phyloP scores from a whole-genome alignment of 176 grass and related monocot genomes.

The Cenchrus purpureus region DNA sequence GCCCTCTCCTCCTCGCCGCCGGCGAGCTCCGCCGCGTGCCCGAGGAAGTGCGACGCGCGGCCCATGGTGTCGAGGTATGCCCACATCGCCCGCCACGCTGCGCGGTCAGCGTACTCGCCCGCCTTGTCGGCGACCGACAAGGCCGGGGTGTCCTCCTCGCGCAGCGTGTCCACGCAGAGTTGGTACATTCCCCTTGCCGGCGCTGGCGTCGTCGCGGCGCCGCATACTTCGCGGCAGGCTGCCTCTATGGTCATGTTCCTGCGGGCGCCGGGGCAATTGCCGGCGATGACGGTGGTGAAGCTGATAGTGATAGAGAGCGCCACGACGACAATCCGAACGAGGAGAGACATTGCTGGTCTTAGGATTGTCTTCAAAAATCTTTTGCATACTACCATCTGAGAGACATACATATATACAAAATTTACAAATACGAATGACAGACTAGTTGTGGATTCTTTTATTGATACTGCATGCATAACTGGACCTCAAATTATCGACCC shows the following conservation, averaged over 20 bases:
- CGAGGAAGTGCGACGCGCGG: not conserved
- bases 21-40: not conserved
- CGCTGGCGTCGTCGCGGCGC: not conserved
- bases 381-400: not conserved
- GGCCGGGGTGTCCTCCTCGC: not conserved
- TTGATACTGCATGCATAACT: not conserved
- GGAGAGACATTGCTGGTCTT: not conserved
- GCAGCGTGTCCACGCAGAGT: not conserved
- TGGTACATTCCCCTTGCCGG: not conserved
- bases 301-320: not conserved
- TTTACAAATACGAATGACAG: not conserved
- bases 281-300: not conserved
- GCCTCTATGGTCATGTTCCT: not conserved
- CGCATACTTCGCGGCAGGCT: not conserved
- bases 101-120: not conserved
- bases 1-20: not conserved
- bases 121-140: not conserved
- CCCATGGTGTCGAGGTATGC: not conserved
- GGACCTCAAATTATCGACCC: not conserved
- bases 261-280: not conserved
- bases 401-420: not conserved
- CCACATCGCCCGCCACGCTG: not conserved
- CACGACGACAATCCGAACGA: not conserved
- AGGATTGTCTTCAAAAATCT: not conserved
- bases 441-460: not conserved